These are phyloP conservation scores for Beauveria sp. DNA, from an alignment of 2,329 filamentous ascomycete genomes.

Conservation along the genomic window DNA sequence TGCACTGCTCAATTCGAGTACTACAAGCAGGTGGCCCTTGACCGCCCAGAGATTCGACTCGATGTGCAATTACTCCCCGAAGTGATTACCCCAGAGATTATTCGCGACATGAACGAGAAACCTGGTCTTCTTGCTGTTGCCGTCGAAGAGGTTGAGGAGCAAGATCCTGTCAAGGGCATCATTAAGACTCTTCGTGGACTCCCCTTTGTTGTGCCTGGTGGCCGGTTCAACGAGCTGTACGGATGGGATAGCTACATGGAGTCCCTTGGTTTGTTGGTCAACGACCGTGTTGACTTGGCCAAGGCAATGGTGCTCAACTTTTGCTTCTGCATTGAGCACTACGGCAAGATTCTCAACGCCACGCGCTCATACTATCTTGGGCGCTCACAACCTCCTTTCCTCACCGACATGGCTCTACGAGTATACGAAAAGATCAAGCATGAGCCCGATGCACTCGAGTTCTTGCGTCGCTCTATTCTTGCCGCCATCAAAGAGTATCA, in stretches of 20 bases:
- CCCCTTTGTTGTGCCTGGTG: conserved; percentile 95
- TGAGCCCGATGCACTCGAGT: conserved; percentile 71
- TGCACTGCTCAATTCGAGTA: conserved; percentile 86
- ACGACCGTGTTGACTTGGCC: conserved; percentile 77
- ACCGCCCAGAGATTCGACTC: conserved; percentile 74
- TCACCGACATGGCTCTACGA: conserved; percentile 93
- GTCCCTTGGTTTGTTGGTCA: conserved; percentile 78
- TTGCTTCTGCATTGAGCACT: conserved; percentile 96
- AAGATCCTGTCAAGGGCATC: conserved; percentile 41
- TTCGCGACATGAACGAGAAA: conserved; percentile 76
- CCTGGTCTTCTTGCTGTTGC: conserved; percentile 85
- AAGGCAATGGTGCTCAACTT: conserved; percentile 96
- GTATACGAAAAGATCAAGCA: conserved; percentile 92
- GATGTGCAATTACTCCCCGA: conserved; percentile 77
- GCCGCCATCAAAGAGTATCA: conserved; percentile 97
- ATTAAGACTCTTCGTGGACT: conserved; percentile 67
- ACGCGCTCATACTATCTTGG: conserved; percentile 93
- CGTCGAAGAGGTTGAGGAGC: conserved; percentile 68
- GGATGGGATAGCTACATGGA: conserved; percentile 99
- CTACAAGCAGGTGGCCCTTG: conserved; percentile 71
- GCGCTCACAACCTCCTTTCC: conserved; percentile 89
- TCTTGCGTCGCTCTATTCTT: conserved; percentile 70
- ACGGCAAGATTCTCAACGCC: conserved; percentile 96
- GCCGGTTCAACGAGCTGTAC: conserved; percentile 96
- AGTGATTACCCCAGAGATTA: conserved; percentile 71